A percentile compares a stretch with the other conserved stretches of the same genome.
Evolutionary conservation across 2,329 filamentous ascomycete genomes (phyloP).

Genomic region (Exophiala bonariae): DNA sequence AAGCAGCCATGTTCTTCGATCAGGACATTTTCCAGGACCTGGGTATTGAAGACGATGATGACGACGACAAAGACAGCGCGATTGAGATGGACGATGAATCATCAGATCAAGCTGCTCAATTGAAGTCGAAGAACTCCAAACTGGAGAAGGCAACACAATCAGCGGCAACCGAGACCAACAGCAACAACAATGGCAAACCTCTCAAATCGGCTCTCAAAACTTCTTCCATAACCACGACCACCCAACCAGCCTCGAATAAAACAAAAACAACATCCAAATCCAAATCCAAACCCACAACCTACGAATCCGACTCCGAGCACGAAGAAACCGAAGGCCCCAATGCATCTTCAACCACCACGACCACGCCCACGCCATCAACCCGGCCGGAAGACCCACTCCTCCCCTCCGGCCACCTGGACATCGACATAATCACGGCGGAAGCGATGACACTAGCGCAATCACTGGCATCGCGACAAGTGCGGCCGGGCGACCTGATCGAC

Average conservation of each 20-base stretch:
- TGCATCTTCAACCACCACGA: not conserved
- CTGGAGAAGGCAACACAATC: conserved; percentile 19
- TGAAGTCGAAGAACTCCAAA: conserved; percentile 7
- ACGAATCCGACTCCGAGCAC: conserved; percentile 34
- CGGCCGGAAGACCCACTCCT: conserved; percentile 38
- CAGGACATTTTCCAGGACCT: conserved; percentile 93
- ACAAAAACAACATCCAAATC: not conserved
- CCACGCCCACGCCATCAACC: not conserved
- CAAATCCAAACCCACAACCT: not conserved
- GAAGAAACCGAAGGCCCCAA: no score
- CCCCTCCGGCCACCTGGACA: conserved; percentile 61
- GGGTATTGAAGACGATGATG: conserved; percentile 61
- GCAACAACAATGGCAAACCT: conserved; percentile 26
- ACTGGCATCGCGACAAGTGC: conserved; percentile 82
- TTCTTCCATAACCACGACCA: not conserved
- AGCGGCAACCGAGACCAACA: conserved; percentile 25
- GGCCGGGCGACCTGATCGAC: conserved; percentile 76
- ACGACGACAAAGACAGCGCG: conserved; percentile 43
- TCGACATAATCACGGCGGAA: conserved; percentile 98
- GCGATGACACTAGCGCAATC: conserved; percentile 96
- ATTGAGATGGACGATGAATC: conserved; percentile 37
- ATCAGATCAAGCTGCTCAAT: conserved; percentile 13
- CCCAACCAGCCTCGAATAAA: no score
- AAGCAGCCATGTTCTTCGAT: conserved; percentile 85
- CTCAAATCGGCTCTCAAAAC: conserved; percentile 32